A percentile compares a stretch with the other conserved stretches of the same genome.
These are phyloP conservation scores for Citropsis articulata DNA, from an alignment of 345 rosid genomes.

Conservation along the genomic window DNA sequence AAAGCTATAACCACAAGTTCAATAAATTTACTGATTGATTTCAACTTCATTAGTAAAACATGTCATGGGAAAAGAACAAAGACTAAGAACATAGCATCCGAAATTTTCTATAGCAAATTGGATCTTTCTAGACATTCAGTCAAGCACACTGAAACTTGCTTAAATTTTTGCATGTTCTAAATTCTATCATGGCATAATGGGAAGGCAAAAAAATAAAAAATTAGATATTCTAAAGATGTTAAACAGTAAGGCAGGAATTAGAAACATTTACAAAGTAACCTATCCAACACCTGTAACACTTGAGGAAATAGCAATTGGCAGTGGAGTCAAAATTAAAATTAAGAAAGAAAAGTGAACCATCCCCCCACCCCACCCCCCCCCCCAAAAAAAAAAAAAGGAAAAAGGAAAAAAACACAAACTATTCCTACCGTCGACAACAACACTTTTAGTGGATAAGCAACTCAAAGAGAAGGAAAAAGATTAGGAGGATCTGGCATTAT, in stretches of 20 bases:
- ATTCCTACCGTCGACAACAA: not conserved
- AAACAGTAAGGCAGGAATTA: not conserved
- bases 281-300: not conserved
- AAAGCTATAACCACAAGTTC: conserved; percentile 7
- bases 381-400: too few relatives aligned
- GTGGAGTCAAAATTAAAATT: too few relatives aligned
- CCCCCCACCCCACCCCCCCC: too few relatives aligned
- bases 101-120: not conserved
- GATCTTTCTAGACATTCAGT: not conserved
- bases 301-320: too few relatives aligned
- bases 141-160: not conserved
- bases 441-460: not conserved
- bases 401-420: too few relatives aligned
- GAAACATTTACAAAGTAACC: not conserved
- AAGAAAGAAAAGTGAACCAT: too few relatives aligned
- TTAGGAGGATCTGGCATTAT: not conserved
- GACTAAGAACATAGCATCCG: not conserved
- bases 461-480: not conserved
- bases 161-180: not conserved
- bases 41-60: not conserved
- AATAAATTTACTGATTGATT: conserved; percentile 7
- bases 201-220: not conserved
- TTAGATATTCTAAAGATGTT: not conserved
- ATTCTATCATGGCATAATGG: not conserved
- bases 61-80: not conserved